These are phyloP conservation scores for Nidularia pulvinata DNA, from an alignment of 768 basidiomycete species.

Conservation along the genomic window DNA sequence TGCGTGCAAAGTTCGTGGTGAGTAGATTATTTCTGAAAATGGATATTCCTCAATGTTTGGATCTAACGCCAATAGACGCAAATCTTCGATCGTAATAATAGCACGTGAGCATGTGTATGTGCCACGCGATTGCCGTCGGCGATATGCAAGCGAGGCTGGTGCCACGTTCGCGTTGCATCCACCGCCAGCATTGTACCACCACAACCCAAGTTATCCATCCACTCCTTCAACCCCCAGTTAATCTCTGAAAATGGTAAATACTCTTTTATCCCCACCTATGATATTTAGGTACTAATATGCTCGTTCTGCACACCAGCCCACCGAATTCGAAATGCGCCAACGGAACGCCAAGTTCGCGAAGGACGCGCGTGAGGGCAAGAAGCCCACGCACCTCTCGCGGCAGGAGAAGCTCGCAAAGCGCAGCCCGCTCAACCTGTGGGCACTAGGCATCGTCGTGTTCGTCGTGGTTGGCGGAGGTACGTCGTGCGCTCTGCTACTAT, in stretches of 20 bases:
- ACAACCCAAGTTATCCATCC: background rate
- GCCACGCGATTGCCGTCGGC: background rate
- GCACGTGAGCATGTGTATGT: too few relatives aligned
- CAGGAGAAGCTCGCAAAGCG: slow-evolving; percentile 71
- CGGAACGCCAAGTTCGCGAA: slow-evolving; percentile 82
- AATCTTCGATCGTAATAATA: background rate
- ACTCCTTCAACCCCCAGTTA: slow-evolving; percentile 1
- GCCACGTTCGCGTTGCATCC: slow-evolving; percentile 15
- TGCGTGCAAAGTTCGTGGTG: too few relatives aligned
- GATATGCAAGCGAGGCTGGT: slow-evolving; percentile 1
- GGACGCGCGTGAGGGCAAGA: slow-evolving; percentile 74
- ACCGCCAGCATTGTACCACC: background rate
- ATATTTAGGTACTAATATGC: background rate
- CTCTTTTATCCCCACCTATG: background rate
- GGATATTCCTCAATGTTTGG: background rate
- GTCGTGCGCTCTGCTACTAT: slow-evolving; percentile 16
- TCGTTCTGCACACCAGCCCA: slow-evolving; percentile 46
- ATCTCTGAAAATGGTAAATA: slow-evolving; percentile 23
- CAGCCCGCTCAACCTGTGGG: slow-evolving; percentile 77
- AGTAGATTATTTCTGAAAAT: too few relatives aligned
- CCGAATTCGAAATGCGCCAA: slow-evolving; percentile 80
- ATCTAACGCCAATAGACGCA: background rate
- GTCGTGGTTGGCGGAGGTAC: slow-evolving; percentile 81
- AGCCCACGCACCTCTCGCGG: slow-evolving; percentile 69
- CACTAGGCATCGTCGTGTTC: slow-evolving; percentile 71